Evolutionary conservation across 257 asterid species (phyloP).

Genomic region (Euphrasia confusa): DNA sequence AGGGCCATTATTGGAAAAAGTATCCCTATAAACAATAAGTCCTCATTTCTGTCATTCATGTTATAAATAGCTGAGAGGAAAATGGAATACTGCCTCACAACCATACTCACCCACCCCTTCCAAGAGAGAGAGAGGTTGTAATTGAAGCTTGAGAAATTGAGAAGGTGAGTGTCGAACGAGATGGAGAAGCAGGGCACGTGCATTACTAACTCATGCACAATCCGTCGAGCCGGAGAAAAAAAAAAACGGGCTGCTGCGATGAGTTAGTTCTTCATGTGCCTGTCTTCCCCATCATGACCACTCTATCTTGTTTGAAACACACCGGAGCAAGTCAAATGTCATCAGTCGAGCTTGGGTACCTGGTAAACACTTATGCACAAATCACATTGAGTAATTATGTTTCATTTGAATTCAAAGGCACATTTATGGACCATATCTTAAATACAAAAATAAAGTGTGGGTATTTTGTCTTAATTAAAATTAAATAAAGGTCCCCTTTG

Average conservation of each 20-base stretch:
- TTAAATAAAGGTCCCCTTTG: too few species aligned
- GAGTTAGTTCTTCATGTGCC: slow-evolving; percentile 68
- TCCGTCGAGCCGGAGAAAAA: background rate
- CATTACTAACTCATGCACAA: slow-evolving; percentile 54
- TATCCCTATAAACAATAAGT: background rate
- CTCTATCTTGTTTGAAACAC: slow-evolving; percentile 33
- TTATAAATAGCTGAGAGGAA: background rate
- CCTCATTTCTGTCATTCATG: background rate
- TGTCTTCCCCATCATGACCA: slow-evolving; percentile 59
- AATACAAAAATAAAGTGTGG: too few species aligned
- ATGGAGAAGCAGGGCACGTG: slow-evolving; percentile 99
- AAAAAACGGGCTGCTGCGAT: background rate
- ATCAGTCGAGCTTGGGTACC: background rate
- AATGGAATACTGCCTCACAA: background rate
- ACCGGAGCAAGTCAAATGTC: background rate
- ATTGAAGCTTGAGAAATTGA: background rate
- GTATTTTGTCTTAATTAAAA: too few species aligned
- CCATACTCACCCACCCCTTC: background rate
- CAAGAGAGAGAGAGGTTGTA: background rate
- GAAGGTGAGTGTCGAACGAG: slow-evolving; percentile 61
- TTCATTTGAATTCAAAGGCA: background rate
- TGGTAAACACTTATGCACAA: background rate
- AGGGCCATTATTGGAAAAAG: background rate
- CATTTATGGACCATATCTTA: too few species aligned
- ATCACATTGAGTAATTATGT: background rate